Evolutionary conservation across 2,329 filamentous ascomycete genomes (phyloP), one percentile per base, ranked within the genome.

Genomic region (Ceratocystis eucalypticola): DNA sequence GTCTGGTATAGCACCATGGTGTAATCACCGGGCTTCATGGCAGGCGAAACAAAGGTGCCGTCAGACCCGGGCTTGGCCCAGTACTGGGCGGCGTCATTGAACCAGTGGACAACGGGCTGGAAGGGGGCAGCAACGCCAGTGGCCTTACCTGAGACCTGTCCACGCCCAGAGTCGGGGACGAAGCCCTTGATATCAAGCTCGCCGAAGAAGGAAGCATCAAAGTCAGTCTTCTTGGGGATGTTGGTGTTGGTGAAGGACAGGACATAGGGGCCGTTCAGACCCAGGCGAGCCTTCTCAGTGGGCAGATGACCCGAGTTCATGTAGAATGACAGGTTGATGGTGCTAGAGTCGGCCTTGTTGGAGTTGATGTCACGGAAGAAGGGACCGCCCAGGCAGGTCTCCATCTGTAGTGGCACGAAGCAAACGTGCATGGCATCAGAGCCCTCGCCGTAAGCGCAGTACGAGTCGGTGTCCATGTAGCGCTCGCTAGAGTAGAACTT

Each of bases 401-500:
- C 86, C 45, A 82, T 78, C 55, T 79, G 76, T 50, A 80, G 80
- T 62, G 81, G 78, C 65, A 86, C 76, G 73, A 87, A 82, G 73
- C 85, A 88, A 10, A 83, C 84, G 69, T 85, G 82, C 46, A 82
- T 78, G 30, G 74, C 70, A 62, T 75, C 73, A 65, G 72, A 71
- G 37, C 73, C 74, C 68, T 76, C 77, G 25, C 81, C 80, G 67
- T 79, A 80, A 46, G 85, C 82, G 73, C 85, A 88, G 72, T 86
- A 84, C 30, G 81, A 79, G 57, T 82, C 76, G 70, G 87, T 84
- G 72, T 88, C 86, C 71, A 88, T 88, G 74, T 87, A 88, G n/a
- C 85, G 80, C 69, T 86, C 78, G 67, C 82, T 84, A 1, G 83
- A 86, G 75, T 86, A 88, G 77, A 88, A 88, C 73, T 88, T 88